A percentile compares a stretch with the other conserved stretches of the same genome.
Evolutionary conservation across 192 early-diverging fungal genomes (phyloP).

Genomic region (Linderina pennispora): DNA sequence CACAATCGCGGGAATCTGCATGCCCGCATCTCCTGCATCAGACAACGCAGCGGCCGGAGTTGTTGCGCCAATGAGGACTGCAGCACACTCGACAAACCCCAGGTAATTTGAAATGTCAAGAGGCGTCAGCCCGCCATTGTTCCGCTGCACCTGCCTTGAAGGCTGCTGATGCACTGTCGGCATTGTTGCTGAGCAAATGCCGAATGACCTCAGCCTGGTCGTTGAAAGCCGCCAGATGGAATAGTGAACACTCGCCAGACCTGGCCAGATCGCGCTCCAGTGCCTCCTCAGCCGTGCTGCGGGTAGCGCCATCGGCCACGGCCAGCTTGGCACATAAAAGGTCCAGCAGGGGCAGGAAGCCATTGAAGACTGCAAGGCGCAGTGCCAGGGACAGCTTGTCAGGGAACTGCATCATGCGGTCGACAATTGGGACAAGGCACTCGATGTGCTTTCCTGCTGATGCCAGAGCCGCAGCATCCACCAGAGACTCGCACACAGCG

Average conservation of each 20-base stretch:
- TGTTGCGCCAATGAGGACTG: constrained; percentile 27
- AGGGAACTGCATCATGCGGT: constrained; percentile 15
- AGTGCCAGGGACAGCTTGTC: constrained; percentile 20
- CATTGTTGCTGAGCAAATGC: constrained; percentile 13
- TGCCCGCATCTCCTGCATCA: too few relatives aligned
- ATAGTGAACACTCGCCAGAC: constrained; percentile 17
- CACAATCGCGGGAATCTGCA: too few relatives aligned
- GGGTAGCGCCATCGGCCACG: constrained; percentile 2
- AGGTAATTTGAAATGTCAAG: constrained; percentile 40
- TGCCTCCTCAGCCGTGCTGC: constrained; percentile 12
- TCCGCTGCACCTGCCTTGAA: too few relatives aligned
- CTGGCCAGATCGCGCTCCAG: constrained; percentile 11
- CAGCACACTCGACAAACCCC: constrained; percentile 35
- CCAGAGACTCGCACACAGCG: constrained; percentile 16
- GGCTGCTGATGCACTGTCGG: too few relatives aligned
- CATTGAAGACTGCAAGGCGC: constrained; percentile 32
- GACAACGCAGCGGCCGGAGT: too few relatives aligned
- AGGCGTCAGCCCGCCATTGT: constrained; percentile 26
- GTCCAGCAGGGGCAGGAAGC: constrained; percentile 22
- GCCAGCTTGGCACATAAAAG: constrained; percentile 9
- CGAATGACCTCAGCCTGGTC: constrained; percentile 15
- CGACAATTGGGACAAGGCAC: constrained; percentile 9
- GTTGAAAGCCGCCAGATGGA: constrained; percentile 42
- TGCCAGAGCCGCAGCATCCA: constrained; percentile 18
- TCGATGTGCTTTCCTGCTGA: constrained; percentile 8